These are phyloP conservation scores for Coemansia asiatica DNA, from an alignment of 192 early-diverging fungal genomes.

Conservation along the genomic window DNA sequence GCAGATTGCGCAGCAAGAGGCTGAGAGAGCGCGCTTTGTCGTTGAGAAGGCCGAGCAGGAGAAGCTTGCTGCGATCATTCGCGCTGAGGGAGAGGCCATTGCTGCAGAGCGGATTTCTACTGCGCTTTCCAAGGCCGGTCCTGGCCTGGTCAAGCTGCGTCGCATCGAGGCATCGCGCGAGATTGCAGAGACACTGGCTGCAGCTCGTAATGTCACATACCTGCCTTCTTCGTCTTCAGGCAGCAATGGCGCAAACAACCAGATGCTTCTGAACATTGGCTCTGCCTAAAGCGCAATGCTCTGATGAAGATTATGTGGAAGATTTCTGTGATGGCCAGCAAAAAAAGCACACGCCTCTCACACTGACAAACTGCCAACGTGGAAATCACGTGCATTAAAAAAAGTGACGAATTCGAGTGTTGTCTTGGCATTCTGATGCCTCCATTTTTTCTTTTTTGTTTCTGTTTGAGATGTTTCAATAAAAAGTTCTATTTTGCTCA, in stretches of 20 bases:
- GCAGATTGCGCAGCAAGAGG: conserved; percentile 99
- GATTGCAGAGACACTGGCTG: conserved; percentile 85
- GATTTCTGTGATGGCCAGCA: not conserved
- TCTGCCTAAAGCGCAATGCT: conserved; percentile 27
- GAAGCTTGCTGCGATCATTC: conserved; percentile 93
- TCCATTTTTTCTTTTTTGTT: not conserved
- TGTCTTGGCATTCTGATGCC: not conserved
- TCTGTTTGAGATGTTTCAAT: no score
- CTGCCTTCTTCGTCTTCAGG: conserved; percentile 67
- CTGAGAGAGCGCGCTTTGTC: conserved; percentile 96
- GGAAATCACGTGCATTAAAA: not conserved
- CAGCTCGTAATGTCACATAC: conserved; percentile 86
- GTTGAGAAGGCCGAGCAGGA: conserved; percentile 99
- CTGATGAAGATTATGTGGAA: not conserved
- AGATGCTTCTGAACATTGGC: conserved; percentile 75
- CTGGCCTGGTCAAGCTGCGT: conserved; percentile 90
- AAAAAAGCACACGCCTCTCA: not conserved
- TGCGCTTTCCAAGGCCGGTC: conserved; percentile 87
- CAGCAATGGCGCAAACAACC: conserved; percentile 59
- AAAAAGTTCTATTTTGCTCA: no score
- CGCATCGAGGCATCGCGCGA: conserved; percentile 97
- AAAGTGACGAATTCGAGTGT: not conserved
- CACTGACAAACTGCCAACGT: not conserved
- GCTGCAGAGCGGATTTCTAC: conserved; percentile 92
- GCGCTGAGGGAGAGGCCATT: conserved; percentile 94